Evolutionary conservation across 495 filamentous ascomycete species (phyloP), one percentile per base, ranked within the genome.

Genomic region (Talaromyces nanjingensis): DNA sequence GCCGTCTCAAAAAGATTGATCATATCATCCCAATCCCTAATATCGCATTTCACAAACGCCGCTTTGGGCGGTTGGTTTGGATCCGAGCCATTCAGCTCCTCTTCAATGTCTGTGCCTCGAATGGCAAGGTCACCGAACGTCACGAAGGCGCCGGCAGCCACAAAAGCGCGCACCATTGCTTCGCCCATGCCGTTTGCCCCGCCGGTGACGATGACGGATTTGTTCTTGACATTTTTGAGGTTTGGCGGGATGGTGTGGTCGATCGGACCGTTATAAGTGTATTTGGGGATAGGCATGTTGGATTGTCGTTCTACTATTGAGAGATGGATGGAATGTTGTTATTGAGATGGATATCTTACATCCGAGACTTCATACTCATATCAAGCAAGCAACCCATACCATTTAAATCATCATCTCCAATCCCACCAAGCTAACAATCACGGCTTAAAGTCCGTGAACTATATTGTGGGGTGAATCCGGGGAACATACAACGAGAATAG

Each of bases 31-130:
- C 55, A 58, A 16, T 25, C 20, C 31, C 55, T 25, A 7, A 31
- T 58, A 58, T 58, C 55, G 55, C 55, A 58, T n/a, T 33, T 25
- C 25, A 58, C 55, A 31, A 58, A 58, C 4, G 37, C 37, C 11
- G 14, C 14, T 42, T 42, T 42, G 37, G 37, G 14, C 37, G 37
- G 12, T 42, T 42, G 37, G 37, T 16, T n/a, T 42, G 37, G 4
- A n/a, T 42, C 37, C 11, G 37, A 16, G 37, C 37, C 37, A 42
- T 42, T 42, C 1, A 42, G 37, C 37, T 42, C 37, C 4, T 42
- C 16, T 5, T 42, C 37, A 16, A 42, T 42, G 4, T 42, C 37
- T 16, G 37, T 9, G 11, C 37, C 37, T 42, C 37, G 37, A 42
- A 9, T 14, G 12, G 11, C 12, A 5, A 42, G 11, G 4, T 42